Conservation (phyloP, 1,284 basidiomycete species). For the Rhodotorula mucilaginosa region DNA sequence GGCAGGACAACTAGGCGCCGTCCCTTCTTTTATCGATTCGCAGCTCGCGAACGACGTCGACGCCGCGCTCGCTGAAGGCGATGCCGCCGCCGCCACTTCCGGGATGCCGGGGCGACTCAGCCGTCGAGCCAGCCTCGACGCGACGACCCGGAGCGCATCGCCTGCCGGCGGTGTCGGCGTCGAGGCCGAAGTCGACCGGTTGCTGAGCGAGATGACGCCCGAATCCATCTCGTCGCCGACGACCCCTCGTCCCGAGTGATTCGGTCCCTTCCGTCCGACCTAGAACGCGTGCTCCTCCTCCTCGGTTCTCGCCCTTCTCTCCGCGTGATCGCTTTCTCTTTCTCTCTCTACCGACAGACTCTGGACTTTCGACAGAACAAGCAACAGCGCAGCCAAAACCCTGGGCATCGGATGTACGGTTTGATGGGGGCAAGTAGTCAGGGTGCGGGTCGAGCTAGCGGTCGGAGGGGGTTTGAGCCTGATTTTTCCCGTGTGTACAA, state of each 20-base stretch:
- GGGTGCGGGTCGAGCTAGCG: too few species aligned
- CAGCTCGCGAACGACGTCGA: slow-evolving; percentile 10
- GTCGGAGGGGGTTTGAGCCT: too few species aligned
- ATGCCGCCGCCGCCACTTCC: neutral
- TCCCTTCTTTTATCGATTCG: neutral
- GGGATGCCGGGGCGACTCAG: neutral
- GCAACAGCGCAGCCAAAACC: too few species aligned
- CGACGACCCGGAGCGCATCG: neutral
- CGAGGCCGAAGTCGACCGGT: slow-evolving; percentile 36
- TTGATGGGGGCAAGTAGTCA: too few species aligned
- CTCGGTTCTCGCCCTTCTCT: neutral
- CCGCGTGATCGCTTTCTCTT: neutral
- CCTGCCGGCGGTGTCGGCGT: slow-evolving; percentile 4
- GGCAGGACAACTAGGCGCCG: neutral
- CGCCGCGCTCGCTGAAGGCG: neutral
- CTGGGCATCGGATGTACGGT: too few species aligned
- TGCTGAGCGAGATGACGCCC: slow-evolving; percentile 35
- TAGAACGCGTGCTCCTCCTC: neutral
- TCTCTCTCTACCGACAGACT: neutral
- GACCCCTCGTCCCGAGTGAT: neutral
- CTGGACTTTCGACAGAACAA: neutral
- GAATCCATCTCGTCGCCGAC: neutral
- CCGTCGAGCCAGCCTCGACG: slow-evolving; percentile 1
- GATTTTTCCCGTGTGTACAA: too few species aligned
- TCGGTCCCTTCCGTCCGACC: neutral